phyloP scores from a whole-genome alignment of 192 early-diverging fungal genomes.

The Phlyctochytrium arcticum region DNA sequence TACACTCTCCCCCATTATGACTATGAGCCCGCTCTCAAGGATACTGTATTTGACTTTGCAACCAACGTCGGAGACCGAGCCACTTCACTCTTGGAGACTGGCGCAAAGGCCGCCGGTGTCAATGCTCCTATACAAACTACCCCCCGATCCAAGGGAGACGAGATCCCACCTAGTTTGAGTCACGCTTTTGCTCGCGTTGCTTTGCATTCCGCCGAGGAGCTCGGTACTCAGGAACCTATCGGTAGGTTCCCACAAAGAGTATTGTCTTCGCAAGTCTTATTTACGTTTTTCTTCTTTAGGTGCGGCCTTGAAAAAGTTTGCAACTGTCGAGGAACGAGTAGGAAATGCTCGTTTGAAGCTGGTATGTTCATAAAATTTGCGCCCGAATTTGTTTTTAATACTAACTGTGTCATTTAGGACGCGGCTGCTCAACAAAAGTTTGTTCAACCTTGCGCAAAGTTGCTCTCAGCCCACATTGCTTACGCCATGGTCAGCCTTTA shows the following conservation, averaged over 20 bases:
- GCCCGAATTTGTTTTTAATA: neutral
- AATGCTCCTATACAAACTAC: neutral
- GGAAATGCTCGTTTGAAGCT: slow-evolving; percentile 68
- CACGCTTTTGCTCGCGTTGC: slow-evolving; percentile 76
- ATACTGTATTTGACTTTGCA: slow-evolving; percentile 70
- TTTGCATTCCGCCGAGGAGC: slow-evolving; percentile 55
- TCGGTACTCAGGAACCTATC: slow-evolving; percentile 80
- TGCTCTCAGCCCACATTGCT: slow-evolving; percentile 69
- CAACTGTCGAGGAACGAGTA: slow-evolving; percentile 77
- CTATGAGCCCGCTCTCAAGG: slow-evolving; percentile 64
- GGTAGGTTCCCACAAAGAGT: slow-evolving; percentile 24
- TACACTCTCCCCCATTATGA: slow-evolving; percentile 75
- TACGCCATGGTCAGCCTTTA: slow-evolving; percentile 60
- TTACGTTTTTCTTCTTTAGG: slow-evolving; percentile 28
- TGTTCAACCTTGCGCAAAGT: slow-evolving; percentile 67
- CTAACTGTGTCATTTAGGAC: slow-evolving; percentile 48
- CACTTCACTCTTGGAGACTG: slow-evolving; percentile 44
- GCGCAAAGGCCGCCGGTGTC: slow-evolving; percentile 43
- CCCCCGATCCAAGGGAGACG: slow-evolving; percentile 11
- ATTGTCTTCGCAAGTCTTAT: neutral
- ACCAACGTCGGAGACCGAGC: slow-evolving; percentile 62
- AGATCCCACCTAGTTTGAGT: slow-evolving; percentile 43
- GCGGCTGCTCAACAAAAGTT: slow-evolving; percentile 67
- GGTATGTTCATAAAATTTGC: slow-evolving; percentile 14
- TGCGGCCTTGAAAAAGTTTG: slow-evolving; percentile 82